A percentile compares a stretch with the other conserved stretches of the same genome.
Evolutionary conservation across 75 land plant genomes (phyloP).

Genomic region (Cupressus sempervirens): DNA sequence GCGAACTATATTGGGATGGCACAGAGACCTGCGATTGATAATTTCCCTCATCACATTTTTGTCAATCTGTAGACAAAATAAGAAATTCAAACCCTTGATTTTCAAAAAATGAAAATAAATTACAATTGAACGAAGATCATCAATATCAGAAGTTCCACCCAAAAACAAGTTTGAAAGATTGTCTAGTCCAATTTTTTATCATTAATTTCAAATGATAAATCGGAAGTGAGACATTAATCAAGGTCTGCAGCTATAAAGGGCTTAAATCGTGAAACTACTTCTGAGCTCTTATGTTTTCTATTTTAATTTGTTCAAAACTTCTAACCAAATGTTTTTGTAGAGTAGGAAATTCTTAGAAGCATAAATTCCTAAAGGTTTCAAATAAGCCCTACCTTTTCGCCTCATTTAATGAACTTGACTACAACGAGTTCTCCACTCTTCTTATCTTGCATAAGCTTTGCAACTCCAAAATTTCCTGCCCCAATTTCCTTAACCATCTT

Average conservation of each 20-base stretch:
- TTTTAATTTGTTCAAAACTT: too few relatives aligned
- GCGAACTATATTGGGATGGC: constrained; percentile 67
- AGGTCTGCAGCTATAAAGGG: too few relatives aligned
- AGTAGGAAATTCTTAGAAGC: neutral
- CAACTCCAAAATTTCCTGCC: constrained; percentile 52
- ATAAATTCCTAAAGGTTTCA: neutral
- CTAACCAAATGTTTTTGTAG: too few relatives aligned
- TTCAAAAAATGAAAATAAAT: neutral
- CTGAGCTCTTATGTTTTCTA: too few relatives aligned
- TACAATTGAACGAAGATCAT: neutral
- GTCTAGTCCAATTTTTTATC: too few relatives aligned
- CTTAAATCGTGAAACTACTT: too few relatives aligned
- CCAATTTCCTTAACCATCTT: constrained; percentile 45
- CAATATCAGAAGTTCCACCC: neutral
- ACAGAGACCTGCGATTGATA: constrained; percentile 56
- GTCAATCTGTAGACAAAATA: constrained; percentile 47
- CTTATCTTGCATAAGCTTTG: constrained; percentile 38
- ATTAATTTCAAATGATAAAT: too few relatives aligned
- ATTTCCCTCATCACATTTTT: constrained; percentile 72
- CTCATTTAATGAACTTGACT: constrained; percentile 47
- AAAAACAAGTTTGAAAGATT: neutral
- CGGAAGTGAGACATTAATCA: too few relatives aligned
- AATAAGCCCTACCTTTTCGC: constrained; percentile 22
- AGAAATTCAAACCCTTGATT: neutral
- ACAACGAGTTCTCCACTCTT: constrained; percentile 36